Evolutionary conservation across 768 basidiomycete genomes (phyloP), one percentile per base, ranked within the genome.

Genomic region (Kwoniella bestiolae): DNA sequence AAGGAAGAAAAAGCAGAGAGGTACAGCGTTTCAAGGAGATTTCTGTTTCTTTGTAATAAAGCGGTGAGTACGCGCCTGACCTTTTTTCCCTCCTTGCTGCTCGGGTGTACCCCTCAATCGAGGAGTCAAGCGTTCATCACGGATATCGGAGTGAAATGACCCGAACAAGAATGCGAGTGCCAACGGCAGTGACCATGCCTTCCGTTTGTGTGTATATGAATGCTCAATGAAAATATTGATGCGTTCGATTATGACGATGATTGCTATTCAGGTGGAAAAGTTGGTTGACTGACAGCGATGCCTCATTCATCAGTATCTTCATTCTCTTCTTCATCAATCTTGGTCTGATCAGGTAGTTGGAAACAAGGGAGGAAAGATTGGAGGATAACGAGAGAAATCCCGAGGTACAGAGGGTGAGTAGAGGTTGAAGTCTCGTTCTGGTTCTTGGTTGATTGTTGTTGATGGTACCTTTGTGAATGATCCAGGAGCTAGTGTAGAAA

Each of bases 61-160:
- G 16, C 50, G 2, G 52, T 55, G 52, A 55, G 52, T 55, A 55
- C 52, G 52, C 52, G 52, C 52, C 52, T 35, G 52, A 55, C 52
- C 52, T 55, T 55, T 32, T 55, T 4, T 31, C 11, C 9, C 12
- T 34, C 25, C 26, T 51, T 51, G 5, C 29, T 55, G 9, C 14
- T 32, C 29, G 28, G 21, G 7, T 7, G n/a, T 55, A 32, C 52
- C 18, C 26, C 52, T 55, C 16, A 26, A 16, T 26, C 25, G 11
- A 6, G 46, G 11, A 9, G 46, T 6, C 21, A 31, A 29, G 18
- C 29, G 50, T 26, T 31, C 21, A 51, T 51, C 14, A 29, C 50
- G 21, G 25, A 51, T n/a, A 23, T 47, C 46, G n/a, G 46, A 47
- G 25, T 47, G n/a, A 25, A 18, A 21, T n/a, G 46, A 47, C 46